A percentile compares a stretch with the other conserved stretches of the same genome.
Evolutionary conservation across 768 basidiomycete genomes (phyloP).

Genomic region (Leccinellum rugosiceps): DNA sequence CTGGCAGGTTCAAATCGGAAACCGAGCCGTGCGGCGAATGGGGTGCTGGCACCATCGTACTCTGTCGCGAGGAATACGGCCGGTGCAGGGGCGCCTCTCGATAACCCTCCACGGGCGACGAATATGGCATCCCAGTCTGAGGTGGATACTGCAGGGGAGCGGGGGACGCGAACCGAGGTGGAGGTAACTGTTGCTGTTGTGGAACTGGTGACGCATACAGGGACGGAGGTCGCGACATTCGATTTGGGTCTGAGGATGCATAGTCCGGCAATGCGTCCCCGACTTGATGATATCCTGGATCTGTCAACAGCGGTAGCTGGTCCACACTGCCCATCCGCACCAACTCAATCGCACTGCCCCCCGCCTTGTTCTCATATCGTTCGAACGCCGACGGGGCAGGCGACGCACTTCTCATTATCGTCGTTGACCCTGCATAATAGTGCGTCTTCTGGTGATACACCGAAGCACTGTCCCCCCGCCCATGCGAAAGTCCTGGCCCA

Average conservation of each 20-base stretch:
- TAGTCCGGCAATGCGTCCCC: slow-evolving; percentile 24
- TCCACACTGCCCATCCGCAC: slow-evolving; percentile 47
- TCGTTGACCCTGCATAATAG: slow-evolving; percentile 35
- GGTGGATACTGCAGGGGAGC: slow-evolving; percentile 39
- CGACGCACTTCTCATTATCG: slow-evolving; percentile 29
- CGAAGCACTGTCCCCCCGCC: slow-evolving; percentile 34
- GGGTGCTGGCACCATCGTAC: background rate
- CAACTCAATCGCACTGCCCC: slow-evolving; percentile 49
- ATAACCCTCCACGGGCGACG: slow-evolving; percentile 33
- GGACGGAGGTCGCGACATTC: slow-evolving; percentile 12
- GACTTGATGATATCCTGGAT: slow-evolving; percentile 15
- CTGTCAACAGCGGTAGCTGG: slow-evolving; percentile 57
- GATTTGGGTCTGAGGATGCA: slow-evolving; percentile 16
- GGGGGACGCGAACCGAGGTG: slow-evolving; percentile 32
- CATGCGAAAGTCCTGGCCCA: slow-evolving; percentile 35
- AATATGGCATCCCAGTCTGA: slow-evolving; percentile 23
- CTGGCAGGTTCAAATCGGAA: slow-evolving; percentile 20
- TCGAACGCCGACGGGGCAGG: slow-evolving; percentile 51
- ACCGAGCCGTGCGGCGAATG: background rate
- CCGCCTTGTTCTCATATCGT: slow-evolving; percentile 51
- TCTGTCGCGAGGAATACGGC: slow-evolving; percentile 36
- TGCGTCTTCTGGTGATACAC: slow-evolving; percentile 41
- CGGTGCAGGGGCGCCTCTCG: slow-evolving; percentile 66
- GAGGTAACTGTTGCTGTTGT: slow-evolving; percentile 15
- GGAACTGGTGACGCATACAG: slow-evolving; percentile 33